Evolutionary conservation across 306 rosid genomes (phyloP).

Genomic region (Vigna reflexopilosa): DNA sequence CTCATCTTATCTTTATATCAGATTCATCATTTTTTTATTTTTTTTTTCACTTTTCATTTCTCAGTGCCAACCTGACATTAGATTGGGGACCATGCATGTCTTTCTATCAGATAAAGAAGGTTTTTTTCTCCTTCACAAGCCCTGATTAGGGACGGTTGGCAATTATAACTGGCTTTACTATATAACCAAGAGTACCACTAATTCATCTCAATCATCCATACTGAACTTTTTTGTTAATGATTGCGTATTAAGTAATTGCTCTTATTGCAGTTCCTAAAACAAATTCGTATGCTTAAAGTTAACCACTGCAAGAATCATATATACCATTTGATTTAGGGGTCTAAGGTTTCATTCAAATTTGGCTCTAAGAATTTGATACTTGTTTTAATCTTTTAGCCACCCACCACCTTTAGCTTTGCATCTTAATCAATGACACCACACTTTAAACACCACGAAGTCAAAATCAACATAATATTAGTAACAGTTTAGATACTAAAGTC

Average conservation of each 20-base stretch:
- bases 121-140: conserved; percentile 28
- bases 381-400: conserved; percentile 43
- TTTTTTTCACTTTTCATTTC: conserved; percentile 19
- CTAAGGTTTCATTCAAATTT: conserved; percentile 51
- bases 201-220: conserved; percentile 25
- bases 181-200: background rate
- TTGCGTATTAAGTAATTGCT: conserved; percentile 17
- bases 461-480: conserved; percentile 51
- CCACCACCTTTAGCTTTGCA: conserved; percentile 77
- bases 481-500: conserved; percentile 56
- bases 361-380: conserved; percentile 36
- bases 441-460: conserved; percentile 82
- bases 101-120: conserved; percentile 41
- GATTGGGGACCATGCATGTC: conserved; percentile 47
- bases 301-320: background rate
- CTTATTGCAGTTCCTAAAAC: background rate
- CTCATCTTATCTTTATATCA: conserved; percentile 44
- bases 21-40: background rate
- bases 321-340: conserved; percentile 40
- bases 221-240: conserved; percentile 8
- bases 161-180: conserved; percentile 28
- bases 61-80: conserved; percentile 37
- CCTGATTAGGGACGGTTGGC: conserved; percentile 1
- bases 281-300: conserved; percentile 2
- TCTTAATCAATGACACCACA: conserved; percentile 74